phyloP scores from a whole-genome alignment of 2,329 filamentous ascomycete species.

The Scortechinia acanthostroma region DNA sequence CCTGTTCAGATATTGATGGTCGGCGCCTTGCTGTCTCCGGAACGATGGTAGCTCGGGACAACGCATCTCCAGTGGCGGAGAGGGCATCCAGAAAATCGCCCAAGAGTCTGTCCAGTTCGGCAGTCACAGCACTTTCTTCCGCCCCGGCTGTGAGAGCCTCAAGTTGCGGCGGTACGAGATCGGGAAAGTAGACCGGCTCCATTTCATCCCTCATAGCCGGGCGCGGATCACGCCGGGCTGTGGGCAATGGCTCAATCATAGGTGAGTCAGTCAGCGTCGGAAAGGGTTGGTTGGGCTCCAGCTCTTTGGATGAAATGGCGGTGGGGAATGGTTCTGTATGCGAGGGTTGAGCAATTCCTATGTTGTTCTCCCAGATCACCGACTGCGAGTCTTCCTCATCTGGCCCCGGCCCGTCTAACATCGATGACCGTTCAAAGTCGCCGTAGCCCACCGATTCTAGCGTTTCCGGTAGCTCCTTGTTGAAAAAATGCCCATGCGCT shows the following conservation, averaged over 20 bases:
- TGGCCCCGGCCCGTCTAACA: not conserved
- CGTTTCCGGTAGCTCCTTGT: no score
- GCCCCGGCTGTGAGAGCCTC: not conserved
- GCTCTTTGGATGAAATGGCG: not conserved
- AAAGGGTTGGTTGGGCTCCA: not conserved
- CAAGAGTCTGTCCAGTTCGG: not conserved
- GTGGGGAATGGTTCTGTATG: not conserved
- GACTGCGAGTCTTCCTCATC: conserved; percentile 2
- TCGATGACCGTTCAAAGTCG: not conserved
- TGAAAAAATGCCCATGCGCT: no score
- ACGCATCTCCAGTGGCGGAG: not conserved
- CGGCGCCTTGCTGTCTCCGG: no score
- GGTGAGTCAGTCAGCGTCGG: not conserved
- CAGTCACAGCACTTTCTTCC: not conserved
- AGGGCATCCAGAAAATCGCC: not conserved
- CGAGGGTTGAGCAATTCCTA: not conserved
- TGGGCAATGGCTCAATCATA: not conserved
- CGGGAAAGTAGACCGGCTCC: not conserved
- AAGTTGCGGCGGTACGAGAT: not conserved
- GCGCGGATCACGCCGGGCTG: not conserved
- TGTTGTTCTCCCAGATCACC: no score
- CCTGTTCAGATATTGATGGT: no score
- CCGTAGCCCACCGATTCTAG: no score
- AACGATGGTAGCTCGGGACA: no score
- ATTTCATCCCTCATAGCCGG: not conserved